Conservation (phyloP, 2,329 filamentous ascomycete genomes). For the Ilyonectria destructans region DNA sequence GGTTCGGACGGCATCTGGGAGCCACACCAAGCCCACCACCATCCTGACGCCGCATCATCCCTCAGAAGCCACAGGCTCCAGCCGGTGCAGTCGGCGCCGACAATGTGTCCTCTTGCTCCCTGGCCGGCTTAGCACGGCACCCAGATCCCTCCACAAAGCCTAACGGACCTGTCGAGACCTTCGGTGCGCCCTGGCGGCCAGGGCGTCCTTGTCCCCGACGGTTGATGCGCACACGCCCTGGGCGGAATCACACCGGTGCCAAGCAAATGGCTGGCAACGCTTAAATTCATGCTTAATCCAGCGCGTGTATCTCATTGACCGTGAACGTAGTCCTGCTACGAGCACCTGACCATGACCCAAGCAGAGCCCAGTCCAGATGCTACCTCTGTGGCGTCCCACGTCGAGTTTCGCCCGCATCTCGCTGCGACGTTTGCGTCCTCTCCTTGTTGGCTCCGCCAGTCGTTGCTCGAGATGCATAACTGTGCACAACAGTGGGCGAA, state of each 20-base stretch:
- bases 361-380: slow-evolving; percentile 33
- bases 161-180: slow-evolving; percentile 4
- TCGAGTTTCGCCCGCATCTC: slow-evolving; percentile 23
- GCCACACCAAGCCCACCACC: slow-evolving; percentile 50
- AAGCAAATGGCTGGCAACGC: slow-evolving; percentile 65
- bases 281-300: slow-evolving; percentile 68
- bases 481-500: slow-evolving; percentile 1
- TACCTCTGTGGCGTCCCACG: slow-evolving; percentile 38
- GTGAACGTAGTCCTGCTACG: slow-evolving; percentile 10
- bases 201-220: background rate
- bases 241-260: slow-evolving; percentile 52
- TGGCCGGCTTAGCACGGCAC: slow-evolving; percentile 31
- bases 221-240: slow-evolving; percentile 41
- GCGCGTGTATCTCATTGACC: slow-evolving; percentile 43
- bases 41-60: slow-evolving; percentile 40
- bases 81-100: slow-evolving; percentile 23
- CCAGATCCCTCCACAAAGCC: slow-evolving; percentile 17
- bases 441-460: background rate
- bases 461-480: background rate
- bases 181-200: slow-evolving; percentile 10
- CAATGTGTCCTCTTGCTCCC: slow-evolving; percentile 42
- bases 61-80: slow-evolving; percentile 46
- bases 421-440: slow-evolving; percentile 10
- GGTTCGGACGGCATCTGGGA: slow-evolving; percentile 58
- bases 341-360: slow-evolving; percentile 36